These are phyloP conservation scores for Cyanidiococcus yangmingshanensis DNA, from an alignment of 23 red algal genomes.

Conservation along the genomic window DNA sequence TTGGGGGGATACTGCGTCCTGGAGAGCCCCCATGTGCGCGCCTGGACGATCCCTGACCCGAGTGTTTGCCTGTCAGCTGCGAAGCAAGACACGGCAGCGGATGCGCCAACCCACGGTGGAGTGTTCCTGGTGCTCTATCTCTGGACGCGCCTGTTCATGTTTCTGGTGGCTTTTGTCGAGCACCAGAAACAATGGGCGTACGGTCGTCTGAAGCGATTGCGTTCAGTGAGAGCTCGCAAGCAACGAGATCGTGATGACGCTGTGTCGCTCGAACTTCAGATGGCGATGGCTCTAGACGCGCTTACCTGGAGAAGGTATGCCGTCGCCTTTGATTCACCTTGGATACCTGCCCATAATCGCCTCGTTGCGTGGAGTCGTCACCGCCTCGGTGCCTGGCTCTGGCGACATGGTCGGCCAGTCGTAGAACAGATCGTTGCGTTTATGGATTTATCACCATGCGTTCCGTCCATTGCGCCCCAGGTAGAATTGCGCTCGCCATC, in stretches of 20 bases:
- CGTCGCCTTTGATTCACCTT: neutral
- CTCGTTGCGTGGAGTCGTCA: slow-evolving; percentile 5
- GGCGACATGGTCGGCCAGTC: neutral
- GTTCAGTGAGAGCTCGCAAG: neutral
- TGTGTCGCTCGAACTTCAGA: neutral
- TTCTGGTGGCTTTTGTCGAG: neutral
- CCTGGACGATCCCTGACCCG: neutral
- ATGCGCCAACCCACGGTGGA: too few relatives aligned
- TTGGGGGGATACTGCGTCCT: neutral
- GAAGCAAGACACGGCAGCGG: neutral
- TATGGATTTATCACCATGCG: neutral
- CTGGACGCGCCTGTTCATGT: neutral
- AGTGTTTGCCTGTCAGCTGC: neutral
- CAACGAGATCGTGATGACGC: neutral
- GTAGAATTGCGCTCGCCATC: too few relatives aligned
- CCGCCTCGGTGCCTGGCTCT: neutral
- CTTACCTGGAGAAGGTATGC: neutral
- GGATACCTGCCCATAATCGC: slow-evolving; percentile 17
- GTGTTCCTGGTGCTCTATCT: neutral
- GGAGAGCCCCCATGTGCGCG: neutral
- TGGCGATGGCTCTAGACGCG: neutral
- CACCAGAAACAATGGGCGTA: neutral
- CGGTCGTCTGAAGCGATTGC: neutral
- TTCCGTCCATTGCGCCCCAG: too few relatives aligned
- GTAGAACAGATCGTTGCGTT: neutral